These are phyloP conservation scores for Boletus sp. DNA, from an alignment of 1,284 basidiomycete species.

Conservation along the genomic window DNA sequence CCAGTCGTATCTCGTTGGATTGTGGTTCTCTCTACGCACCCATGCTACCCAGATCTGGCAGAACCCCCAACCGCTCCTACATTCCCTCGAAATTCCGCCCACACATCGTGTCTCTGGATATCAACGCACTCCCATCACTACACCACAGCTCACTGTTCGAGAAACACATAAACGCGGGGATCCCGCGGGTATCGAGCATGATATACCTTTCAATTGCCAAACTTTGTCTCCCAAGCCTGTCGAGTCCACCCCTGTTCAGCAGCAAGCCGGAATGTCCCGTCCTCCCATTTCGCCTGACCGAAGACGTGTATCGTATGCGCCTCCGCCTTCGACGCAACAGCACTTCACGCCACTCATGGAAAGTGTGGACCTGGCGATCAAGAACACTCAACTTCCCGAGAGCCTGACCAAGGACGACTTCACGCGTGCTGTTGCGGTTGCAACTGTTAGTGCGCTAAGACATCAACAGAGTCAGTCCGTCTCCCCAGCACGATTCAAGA, in stretches of 20 bases:
- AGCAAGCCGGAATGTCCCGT: slow-evolving; percentile 15
- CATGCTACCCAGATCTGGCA: slow-evolving; percentile 99
- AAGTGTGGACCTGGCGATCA: slow-evolving; percentile 72
- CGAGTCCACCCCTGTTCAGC: slow-evolving; percentile 17
- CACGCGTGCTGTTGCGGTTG: slow-evolving; percentile 85
- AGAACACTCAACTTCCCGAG: slow-evolving; percentile 60
- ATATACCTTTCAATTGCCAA: slow-evolving; percentile 39
- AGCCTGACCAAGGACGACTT: slow-evolving; percentile 84
- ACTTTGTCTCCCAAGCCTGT: slow-evolving; percentile 35
- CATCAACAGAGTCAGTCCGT: slow-evolving; percentile 64
- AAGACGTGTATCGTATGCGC: slow-evolving; percentile 59
- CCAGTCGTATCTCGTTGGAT: slow-evolving; percentile 93
- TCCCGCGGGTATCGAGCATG: slow-evolving; percentile 34
- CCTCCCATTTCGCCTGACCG: slow-evolving; percentile 35
- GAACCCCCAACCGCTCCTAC: slow-evolving; percentile 86
- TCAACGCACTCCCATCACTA: slow-evolving; percentile 37
- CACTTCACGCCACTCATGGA: slow-evolving; percentile 71
- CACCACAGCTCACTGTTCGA: slow-evolving; percentile 26
- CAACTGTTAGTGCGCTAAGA: slow-evolving; percentile 81
- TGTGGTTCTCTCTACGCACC: slow-evolving; percentile 99
- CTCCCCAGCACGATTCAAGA: slow-evolving; percentile 44
- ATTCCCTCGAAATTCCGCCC: slow-evolving; percentile 59
- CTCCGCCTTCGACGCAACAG: slow-evolving; percentile 38
- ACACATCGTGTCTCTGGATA: slow-evolving; percentile 69
- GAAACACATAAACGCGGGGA: slow-evolving; percentile 47